phyloP scores from a whole-genome alignment of 164 flowering plant species.

The Macadamia tetraphylla region DNA sequence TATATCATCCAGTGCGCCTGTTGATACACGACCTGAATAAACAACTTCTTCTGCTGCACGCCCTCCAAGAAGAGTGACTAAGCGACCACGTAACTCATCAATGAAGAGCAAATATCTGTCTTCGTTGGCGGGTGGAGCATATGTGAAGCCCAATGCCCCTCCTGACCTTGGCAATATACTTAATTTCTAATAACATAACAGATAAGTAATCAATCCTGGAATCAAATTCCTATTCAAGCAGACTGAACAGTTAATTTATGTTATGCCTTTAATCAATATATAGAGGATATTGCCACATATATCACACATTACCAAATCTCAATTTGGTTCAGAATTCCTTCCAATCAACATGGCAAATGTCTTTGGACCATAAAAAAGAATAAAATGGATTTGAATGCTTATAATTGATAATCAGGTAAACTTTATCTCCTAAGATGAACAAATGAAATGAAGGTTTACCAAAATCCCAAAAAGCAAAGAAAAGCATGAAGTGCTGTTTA shows the following conservation, averaged over 20 bases:
- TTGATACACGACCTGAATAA: conserved; percentile 92
- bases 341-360: no score
- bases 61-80: conserved; percentile 98
- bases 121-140: conserved; percentile 81
- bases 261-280: background rate
- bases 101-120: conserved; percentile 94
- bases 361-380: background rate
- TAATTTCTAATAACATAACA: conserved; percentile 55
- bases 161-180: conserved; percentile 98
- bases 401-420: background rate
- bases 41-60: conserved; percentile 98
- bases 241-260: background rate
- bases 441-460: background rate
- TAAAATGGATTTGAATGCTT: background rate
- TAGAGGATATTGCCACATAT: background rate
- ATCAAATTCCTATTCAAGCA: background rate
- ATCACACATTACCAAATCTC: background rate
- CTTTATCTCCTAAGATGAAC: background rate
- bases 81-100: conserved; percentile 93
- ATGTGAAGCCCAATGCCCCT: conserved; percentile 95
- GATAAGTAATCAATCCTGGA: conserved; percentile 1
- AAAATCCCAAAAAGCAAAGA: background rate
- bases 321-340: background rate
- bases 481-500: background rate
- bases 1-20: conserved; percentile 98